Evolutionary conservation across 257 asterid species (phyloP), one percentile per base, ranked within the genome.

Genomic region (Nicotiana paniculata): DNA sequence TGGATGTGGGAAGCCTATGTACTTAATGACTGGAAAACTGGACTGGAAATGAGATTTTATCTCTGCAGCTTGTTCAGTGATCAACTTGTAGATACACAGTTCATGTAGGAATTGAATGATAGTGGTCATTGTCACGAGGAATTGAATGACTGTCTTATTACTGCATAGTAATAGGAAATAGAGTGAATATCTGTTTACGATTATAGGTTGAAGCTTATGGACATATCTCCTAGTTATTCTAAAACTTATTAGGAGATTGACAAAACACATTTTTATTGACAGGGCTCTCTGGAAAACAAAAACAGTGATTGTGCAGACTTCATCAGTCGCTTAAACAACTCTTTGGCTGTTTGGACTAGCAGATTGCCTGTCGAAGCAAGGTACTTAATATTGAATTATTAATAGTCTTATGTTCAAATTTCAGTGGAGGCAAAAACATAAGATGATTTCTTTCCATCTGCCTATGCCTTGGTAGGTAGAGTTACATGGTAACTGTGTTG

Each of bases 331-430:
- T 83, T 96, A 82, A 96, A 93, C 89, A 88, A 90, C 86, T 94
- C 98, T 75, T 87, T 91, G 89, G 93, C 91, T 78, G 89, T 94
- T 84, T 91, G 92, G 96, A 90, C 93, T 72, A 84, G 83, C 88
- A 93, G 88, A 89, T 82, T 94, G 79, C 90, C 97, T 53, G 80
- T 92, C 54, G 91, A 93, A 79, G 92, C 95, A 80, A 96, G 99
- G 98, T 96, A 93, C 80, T 74, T 0, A 21, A 74, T 12, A 48
- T 74, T 26, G 51, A 15, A 48, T 74, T 72, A 12, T 43, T 72
- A 72, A 15, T 43, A 43, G 48, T 43, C 48, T 43, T 43, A 8
- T 1, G 48, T 43, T 43, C 48, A 43, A 43, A 43, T 43, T 43
- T 2, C 48, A 43, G 11, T 8, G 11, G 48, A 7, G 48, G 48